Percentiles rank a stretch among this genome's conserved stretches.
Conservation (phyloP, 495 filamentous ascomycete species). For the Hyaloscypha hepaticicola region DNA sequence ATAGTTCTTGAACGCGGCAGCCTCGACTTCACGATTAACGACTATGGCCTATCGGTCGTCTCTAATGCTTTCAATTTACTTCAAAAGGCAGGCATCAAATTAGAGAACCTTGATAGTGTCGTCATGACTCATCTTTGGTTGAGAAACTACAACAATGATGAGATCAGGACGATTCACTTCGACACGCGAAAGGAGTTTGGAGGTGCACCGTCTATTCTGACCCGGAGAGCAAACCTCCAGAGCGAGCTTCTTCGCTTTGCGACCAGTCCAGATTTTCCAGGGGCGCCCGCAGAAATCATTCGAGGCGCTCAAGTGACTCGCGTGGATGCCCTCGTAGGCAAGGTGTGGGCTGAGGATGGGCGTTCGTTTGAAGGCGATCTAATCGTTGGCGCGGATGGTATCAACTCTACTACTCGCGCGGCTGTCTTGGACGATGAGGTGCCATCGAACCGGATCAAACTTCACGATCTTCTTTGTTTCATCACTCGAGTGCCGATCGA, state of each 20-base stretch:
- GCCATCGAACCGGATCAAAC: constrained; percentile 14
- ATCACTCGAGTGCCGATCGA: constrained; percentile 32
- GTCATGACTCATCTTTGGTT: constrained; percentile 33
- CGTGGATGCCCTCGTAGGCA: constrained; percentile 29
- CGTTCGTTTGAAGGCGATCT: constrained; percentile 32
- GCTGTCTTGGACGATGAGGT: constrained; percentile 29
- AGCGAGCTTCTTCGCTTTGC: constrained; percentile 32
- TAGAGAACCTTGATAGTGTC: constrained; percentile 29
- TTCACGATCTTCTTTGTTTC: constrained; percentile 26
- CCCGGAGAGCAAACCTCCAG: constrained; percentile 30
- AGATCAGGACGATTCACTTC: constrained; percentile 28
- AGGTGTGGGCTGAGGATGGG: constrained; percentile 32
- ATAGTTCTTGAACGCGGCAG: constrained; percentile 33
- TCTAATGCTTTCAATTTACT: constrained; percentile 33
- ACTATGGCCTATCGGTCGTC: constrained; percentile 33
- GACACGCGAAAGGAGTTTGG: constrained; percentile 30
- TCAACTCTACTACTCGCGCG: constrained; percentile 29
- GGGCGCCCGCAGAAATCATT: constrained; percentile 29
- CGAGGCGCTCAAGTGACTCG: constrained; percentile 27
- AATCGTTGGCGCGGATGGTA: constrained; percentile 34
- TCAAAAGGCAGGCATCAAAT: constrained; percentile 30
- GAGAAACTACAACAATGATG: constrained; percentile 27
- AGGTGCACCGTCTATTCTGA: constrained; percentile 29
- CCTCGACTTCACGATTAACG: constrained; percentile 32
- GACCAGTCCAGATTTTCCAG: constrained; percentile 28